Evolutionary conservation across 768 basidiomycete genomes (phyloP).

Genomic region (Sporobolomyces pararoseus): DNA sequence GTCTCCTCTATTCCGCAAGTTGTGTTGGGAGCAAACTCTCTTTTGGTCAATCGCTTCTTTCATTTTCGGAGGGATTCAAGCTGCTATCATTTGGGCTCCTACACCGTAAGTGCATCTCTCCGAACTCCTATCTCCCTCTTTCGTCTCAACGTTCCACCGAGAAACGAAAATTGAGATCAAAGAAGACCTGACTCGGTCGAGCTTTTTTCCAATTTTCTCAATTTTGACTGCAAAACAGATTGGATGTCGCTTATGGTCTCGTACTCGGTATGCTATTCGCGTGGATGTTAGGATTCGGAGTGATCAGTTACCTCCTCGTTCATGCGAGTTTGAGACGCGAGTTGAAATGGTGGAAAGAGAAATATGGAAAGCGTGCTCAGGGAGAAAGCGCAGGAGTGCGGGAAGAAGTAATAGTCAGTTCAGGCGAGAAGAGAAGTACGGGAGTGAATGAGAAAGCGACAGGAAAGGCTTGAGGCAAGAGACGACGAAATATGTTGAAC

Average conservation of each 20-base stretch:
- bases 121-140: background rate
- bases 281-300: conserved; percentile 7
- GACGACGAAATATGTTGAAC: too few species aligned
- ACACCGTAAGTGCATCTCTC: conserved; percentile 13
- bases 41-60: conserved; percentile 36
- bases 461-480: too few species aligned
- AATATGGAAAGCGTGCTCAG: background rate
- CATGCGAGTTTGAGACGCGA: conserved; percentile 8
- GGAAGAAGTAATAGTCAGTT: background rate
- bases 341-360: conserved; percentile 16
- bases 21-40: conserved; percentile 42
- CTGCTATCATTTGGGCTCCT: conserved; percentile 41
- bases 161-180: too few species aligned
- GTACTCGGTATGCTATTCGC: background rate
- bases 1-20: conserved; percentile 43
- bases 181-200: too few species aligned
- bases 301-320: conserved; percentile 17
- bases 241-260: background rate
- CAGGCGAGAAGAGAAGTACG: too few species aligned
- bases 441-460: too few species aligned
- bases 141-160: background rate
- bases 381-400: background rate
- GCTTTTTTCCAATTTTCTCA: too few species aligned
- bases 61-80: conserved; percentile 40
- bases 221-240: background rate